Evolutionary conservation across 2,329 filamentous ascomycete species (phyloP), one percentile per base, ranked within the genome.

Genomic region (Talaromyces verruculosus): DNA sequence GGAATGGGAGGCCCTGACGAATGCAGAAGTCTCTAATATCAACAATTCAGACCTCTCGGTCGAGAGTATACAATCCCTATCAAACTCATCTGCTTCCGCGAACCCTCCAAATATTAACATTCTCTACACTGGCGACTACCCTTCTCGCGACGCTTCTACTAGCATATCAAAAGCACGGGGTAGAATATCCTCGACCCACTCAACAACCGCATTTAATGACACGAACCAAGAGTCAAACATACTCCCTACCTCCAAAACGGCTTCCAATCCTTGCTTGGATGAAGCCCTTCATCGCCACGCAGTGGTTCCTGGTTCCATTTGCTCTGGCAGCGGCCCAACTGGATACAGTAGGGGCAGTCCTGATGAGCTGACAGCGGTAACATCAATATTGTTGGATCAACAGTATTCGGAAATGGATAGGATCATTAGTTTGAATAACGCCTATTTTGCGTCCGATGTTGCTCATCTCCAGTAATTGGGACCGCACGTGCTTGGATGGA

Each of bases 321-420:
- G 19, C 19, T 25, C 45, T 47, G 43, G 43, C 8, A 47, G 8
- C 11, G 19, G 11, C 3, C 19, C 45, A 47, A 8, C 10, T 47
- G 45, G 45, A 47, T 61, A 61, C 15, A 55, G 37, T 19, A 45
- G 22, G 19, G 35, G 15, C 53, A 69, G 59, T 22, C 53, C n/a
- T 45, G 72, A 72, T 33, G 70, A 74, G n/a, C 49, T 71, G 13
- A 66, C 68, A 41, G 64, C 67, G 13, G 70, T 72, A 17, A 71
- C 72, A 10, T 68, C 69, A 22, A 68, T 71, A 41, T 65, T 74
- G 66, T 60, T 71, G 11, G 71, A 69, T 37, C 72, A 73, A 28
- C 71, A 74, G 55, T 75, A 70, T 35, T 67, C 69, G 1, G 73
- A 71, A 22, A 65, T 73, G 64, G 73, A 75, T 64, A 70, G 73